Conservation (phyloP, 805 yeast species). For the Ogataea salicorniae region DNA sequence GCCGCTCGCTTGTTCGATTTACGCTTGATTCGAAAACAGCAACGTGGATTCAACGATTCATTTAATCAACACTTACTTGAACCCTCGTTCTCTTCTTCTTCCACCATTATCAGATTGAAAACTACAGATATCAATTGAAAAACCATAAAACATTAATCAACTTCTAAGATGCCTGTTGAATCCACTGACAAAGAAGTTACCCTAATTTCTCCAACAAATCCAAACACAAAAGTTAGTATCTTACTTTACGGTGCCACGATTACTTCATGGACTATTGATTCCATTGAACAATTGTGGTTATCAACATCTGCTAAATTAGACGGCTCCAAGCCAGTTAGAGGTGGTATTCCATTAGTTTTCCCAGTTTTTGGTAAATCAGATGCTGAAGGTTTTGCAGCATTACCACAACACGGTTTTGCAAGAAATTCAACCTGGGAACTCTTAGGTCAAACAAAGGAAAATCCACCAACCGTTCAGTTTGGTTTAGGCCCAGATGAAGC, state of each 20-base stretch:
- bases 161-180: slow-evolving; percentile 49
- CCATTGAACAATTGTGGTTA: slow-evolving; percentile 80
- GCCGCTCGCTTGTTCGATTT: too few relatives aligned
- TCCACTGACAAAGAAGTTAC: slow-evolving; percentile 60
- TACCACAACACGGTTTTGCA: slow-evolving; percentile 98
- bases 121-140: neutral
- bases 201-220: slow-evolving; percentile 48
- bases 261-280: slow-evolving; percentile 69
- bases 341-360: slow-evolving; percentile 95
- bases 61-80: too few relatives aligned
- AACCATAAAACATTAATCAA: neutral
- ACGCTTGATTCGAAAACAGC: too few relatives aligned
- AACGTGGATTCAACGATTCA: too few relatives aligned
- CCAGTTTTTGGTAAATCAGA: slow-evolving; percentile 81
- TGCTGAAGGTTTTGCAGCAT: slow-evolving; percentile 51
- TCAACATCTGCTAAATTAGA: slow-evolving; percentile 76
- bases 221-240: slow-evolving; percentile 55
- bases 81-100: neutral
- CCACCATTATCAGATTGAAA: too few relatives aligned
- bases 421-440: slow-evolving; percentile 90
- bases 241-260: slow-evolving; percentile 88
- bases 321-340: slow-evolving; percentile 92
- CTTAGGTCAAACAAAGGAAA: slow-evolving; percentile 71
- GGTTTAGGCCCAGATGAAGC: slow-evolving; percentile 86
- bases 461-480: slow-evolving; percentile 79